Evolutionary conservation across 495 filamentous ascomycete species (phyloP), one percentile per base, ranked within the genome.

Genomic region (Hyaloscypha hepaticicola): DNA sequence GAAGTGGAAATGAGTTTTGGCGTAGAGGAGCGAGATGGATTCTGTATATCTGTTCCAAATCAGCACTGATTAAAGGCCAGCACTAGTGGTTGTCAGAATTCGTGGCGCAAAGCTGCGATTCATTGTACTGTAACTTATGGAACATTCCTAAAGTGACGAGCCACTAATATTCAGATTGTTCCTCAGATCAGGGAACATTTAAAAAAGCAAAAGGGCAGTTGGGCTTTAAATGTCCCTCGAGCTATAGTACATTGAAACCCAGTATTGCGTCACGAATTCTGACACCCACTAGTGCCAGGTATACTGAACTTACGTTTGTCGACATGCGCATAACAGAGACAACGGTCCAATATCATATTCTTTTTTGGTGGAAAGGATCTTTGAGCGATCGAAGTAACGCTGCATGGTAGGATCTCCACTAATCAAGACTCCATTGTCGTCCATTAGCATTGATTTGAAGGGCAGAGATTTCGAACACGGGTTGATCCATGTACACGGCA

Each of bases 1-100:
- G 34, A 63, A 51, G 34, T 63, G 60, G n/a, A 63, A 63, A 27
- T 63, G 60, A 19, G 51, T 38, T 22, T 45, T 55, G 29, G n/a
- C 25, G 27, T 63, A 63, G 27, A 63, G 51, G 12, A 63, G 28
- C 19, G 41, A 6, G 14, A 58, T 58, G 5, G 56, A 12, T 27
- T 58, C 56, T 11, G 56, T 41, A 21, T 58, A 58, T 27, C 56
- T 58, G 22, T 22, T 4, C 2, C 22, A 7, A n/a, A 11, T 53
- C 7, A 27, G 25, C n/a, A 26, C 5, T 19, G 25, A 33, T 11
- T 57, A 8, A 24, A 57, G n/a, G n/a, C n/a, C n/a, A n/a, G n/a
- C n/a, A n/a, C n/a, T n/a, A n/a, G n/a, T n/a, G n/a, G n/a, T n/a
- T n/a, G n/a, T n/a, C n/a, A n/a, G n/a, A n/a, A n/a, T n/a, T n/a